phyloP scores from a whole-genome alignment of 768 basidiomycete genomes.

The Tephrocybe sp. region DNA sequence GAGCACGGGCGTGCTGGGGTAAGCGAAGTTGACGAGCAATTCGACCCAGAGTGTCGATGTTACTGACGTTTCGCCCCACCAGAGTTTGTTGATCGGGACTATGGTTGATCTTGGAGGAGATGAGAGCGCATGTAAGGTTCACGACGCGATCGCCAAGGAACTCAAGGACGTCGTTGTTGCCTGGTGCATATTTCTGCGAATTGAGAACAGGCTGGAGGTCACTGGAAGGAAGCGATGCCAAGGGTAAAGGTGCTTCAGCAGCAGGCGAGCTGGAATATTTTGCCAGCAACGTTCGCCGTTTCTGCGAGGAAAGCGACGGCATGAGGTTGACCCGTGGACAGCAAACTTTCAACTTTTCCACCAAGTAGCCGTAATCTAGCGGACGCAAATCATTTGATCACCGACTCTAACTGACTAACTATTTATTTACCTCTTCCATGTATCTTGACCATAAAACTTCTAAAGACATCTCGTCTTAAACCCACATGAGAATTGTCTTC shows the following conservation, averaged over 20 bases:
- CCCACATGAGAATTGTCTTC: slow-evolving; percentile 18
- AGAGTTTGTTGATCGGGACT: slow-evolving; percentile 28
- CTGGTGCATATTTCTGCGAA: slow-evolving; percentile 17
- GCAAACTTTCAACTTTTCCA: too few relatives aligned
- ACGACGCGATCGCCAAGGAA: slow-evolving; percentile 31
- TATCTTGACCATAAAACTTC: slow-evolving; percentile 86
- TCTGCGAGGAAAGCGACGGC: neutral
- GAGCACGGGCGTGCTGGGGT: slow-evolving; percentile 23
- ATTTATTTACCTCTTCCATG: slow-evolving; percentile 58
- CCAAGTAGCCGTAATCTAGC: too few relatives aligned
- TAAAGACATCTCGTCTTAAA: slow-evolving; percentile 69
- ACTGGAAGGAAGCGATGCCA: slow-evolving; percentile 5
- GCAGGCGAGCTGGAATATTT: slow-evolving; percentile 3
- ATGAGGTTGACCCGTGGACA: too few relatives aligned
- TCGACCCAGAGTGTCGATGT: slow-evolving; percentile 30
- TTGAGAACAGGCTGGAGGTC: slow-evolving; percentile 22
- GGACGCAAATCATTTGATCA: too few relatives aligned
- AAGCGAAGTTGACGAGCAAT: slow-evolving; percentile 25
- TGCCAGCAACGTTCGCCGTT: slow-evolving; percentile 17
- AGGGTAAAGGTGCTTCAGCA: neutral
- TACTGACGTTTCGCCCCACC: slow-evolving; percentile 22
- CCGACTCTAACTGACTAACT: too few relatives aligned
- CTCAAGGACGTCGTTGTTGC: slow-evolving; percentile 31
- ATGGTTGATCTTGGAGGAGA: slow-evolving; percentile 24
- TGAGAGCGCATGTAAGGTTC: slow-evolving; percentile 25